Percentiles rank a stretch among this genome's conserved stretches.
Evolutionary conservation across 1,284 basidiomycete species (phyloP).

Genomic region (Cryptococcus hybrid): DNA sequence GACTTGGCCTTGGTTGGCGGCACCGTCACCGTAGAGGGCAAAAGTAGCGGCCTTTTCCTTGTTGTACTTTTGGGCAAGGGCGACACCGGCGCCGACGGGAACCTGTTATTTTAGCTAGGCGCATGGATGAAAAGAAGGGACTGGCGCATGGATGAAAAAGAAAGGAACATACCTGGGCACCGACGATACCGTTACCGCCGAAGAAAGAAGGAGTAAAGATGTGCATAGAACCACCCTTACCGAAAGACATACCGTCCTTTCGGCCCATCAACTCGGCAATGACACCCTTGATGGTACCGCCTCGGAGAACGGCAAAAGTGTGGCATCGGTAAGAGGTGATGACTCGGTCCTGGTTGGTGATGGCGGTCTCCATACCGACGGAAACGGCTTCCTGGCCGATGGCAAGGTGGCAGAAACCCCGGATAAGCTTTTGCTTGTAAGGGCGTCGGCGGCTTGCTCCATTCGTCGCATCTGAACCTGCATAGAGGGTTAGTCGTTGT

Average conservation of each 20-base stretch:
- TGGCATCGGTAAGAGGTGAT: slow-evolving; percentile 99
- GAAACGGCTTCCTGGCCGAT: slow-evolving; percentile 99
- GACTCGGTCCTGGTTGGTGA: slow-evolving; percentile 80
- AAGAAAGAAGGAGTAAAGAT: slow-evolving; percentile 97
- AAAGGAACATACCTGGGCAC: slow-evolving; percentile 64
- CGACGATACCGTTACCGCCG: slow-evolving; percentile 98
- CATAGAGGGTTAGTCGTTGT: no score
- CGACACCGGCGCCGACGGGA: slow-evolving; percentile 89
- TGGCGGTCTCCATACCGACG: slow-evolving; percentile 88
- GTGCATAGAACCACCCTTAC: slow-evolving; percentile 99
- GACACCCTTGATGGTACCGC: slow-evolving; percentile 87
- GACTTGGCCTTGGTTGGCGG: slow-evolving; percentile 98
- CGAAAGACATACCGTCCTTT: slow-evolving; percentile 87
- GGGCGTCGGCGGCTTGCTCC: slow-evolving; percentile 94
- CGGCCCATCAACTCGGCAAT: slow-evolving; percentile 88
- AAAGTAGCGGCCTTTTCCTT: slow-evolving; percentile 77
- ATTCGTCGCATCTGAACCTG: slow-evolving; percentile 81
- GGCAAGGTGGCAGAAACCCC: slow-evolving; percentile 97
- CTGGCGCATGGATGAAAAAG: no score
- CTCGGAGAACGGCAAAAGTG: slow-evolving; percentile 92
- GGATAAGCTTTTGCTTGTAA: slow-evolving; percentile 93
- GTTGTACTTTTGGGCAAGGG: slow-evolving; percentile 91
- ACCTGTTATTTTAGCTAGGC: slow-evolving; percentile 52
- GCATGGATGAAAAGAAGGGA: neutral
- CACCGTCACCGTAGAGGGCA: slow-evolving; percentile 95